These are phyloP conservation scores for Populus hybrid DNA, from an alignment of 441 rosid genomes.

Conservation along the genomic window DNA sequence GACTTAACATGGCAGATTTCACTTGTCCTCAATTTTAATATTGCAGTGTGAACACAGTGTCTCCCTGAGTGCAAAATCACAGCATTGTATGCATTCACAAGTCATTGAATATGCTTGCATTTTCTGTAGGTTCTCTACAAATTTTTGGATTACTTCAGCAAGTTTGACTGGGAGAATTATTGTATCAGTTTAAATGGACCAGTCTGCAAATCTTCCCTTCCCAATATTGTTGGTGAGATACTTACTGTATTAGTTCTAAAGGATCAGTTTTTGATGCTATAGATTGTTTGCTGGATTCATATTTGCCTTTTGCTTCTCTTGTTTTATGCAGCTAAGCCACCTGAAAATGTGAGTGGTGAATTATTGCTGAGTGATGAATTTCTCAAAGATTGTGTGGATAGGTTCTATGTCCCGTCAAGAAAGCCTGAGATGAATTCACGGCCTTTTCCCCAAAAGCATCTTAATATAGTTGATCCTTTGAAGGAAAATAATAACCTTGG, in stretches of 20 bases:
- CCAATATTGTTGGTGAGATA: slow-evolving; percentile 67
- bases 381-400: slow-evolving; percentile 56
- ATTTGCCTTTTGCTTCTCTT: not conserved
- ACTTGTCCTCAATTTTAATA: not conserved
- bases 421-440: slow-evolving; percentile 62
- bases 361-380: slow-evolving; percentile 62
- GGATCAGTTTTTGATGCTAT: slow-evolving; percentile 2
- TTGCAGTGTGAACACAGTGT: not conserved
- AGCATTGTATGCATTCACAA: not conserved
- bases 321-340: slow-evolving; percentile 53
- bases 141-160: slow-evolving; percentile 87
- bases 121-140: slow-evolving; percentile 63
- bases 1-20: not conserved
- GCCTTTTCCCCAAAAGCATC: slow-evolving; percentile 61
- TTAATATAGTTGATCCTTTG: slow-evolving; percentile 81
- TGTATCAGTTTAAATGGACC: slow-evolving; percentile 87
- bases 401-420: slow-evolving; percentile 58
- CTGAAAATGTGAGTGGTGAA: slow-evolving; percentile 57
- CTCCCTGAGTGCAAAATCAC: not conserved
- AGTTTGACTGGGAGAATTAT: slow-evolving; percentile 92
- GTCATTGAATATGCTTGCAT: slow-evolving; percentile 4
- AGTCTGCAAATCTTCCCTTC: slow-evolving; percentile 56
- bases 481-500: slow-evolving; percentile 93
- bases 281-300: slow-evolving; percentile 8
- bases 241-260: not conserved